Conservation (phyloP, 371 early-diverging fungal genomes). For the Mucor piriformis region DNA sequence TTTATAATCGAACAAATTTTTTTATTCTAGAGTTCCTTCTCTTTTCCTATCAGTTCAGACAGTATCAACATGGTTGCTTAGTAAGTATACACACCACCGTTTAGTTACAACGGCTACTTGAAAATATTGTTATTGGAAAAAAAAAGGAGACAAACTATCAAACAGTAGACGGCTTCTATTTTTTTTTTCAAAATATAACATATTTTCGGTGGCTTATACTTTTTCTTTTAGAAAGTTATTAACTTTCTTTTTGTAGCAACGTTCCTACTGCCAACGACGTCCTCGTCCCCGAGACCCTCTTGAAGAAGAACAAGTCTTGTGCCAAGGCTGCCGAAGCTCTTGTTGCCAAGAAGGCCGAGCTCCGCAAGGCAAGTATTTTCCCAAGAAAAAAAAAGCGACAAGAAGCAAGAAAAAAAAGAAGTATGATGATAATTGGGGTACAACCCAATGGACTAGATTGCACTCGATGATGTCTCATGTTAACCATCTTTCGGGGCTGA, state of each 20-base stretch:
- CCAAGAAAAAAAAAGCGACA: neutral
- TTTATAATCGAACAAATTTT: constrained; percentile 16
- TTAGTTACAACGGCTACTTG: constrained; percentile 48
- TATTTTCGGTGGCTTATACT: constrained; percentile 15
- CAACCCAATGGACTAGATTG: constrained; percentile 37
- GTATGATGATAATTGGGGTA: constrained; percentile 26
- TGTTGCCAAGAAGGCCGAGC: constrained; percentile 61
- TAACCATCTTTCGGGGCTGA: constrained; percentile 83
- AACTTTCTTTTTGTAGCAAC: constrained; percentile 32
- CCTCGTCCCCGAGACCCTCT: constrained; percentile 92
- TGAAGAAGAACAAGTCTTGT: constrained; percentile 94
- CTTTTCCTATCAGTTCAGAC: constrained; percentile 37
- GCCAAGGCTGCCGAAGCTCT: constrained; percentile 84
- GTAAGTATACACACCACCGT: constrained; percentile 56
- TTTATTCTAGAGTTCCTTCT: constrained; percentile 21
- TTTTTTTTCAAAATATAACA: neutral
- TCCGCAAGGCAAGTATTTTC: constrained; percentile 64
- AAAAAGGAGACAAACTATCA: neutral
- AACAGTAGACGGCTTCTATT: neutral
- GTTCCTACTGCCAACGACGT: constrained; percentile 69
- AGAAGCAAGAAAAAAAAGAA: neutral
- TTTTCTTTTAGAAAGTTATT: neutral
- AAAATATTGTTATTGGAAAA: neutral
- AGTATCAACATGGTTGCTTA: constrained; percentile 42
- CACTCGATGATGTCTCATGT: constrained; percentile 56